Percentiles rank a stretch among this genome's conserved stretches.
These are phyloP conservation scores for Diaporthe helianthi DNA, from an alignment of 2,329 filamentous ascomycete species.

Conservation along the genomic window DNA sequence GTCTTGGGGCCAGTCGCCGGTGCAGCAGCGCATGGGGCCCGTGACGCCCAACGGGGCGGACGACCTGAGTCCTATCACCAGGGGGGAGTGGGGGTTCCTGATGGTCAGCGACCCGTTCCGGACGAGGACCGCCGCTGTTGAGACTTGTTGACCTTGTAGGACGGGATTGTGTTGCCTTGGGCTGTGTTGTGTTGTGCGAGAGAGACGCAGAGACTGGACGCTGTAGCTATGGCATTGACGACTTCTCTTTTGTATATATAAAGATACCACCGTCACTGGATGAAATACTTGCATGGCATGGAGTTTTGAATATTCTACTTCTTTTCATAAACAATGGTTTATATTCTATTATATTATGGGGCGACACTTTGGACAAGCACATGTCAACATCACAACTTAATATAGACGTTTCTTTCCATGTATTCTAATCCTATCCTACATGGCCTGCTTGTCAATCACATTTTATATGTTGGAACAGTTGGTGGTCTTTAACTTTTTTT, in stretches of 20 bases:
- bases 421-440: too few relatives aligned
- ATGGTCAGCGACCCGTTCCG: conserved; percentile 57
- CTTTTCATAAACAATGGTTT: background rate
- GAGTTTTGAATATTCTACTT: background rate
- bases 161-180: background rate
- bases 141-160: conserved; percentile 52
- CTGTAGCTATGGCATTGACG: background rate
- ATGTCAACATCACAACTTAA: too few relatives aligned
- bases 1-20: conserved; percentile 13
- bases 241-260: background rate
- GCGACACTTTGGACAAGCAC: background rate
- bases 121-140: conserved; percentile 56
- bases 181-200: too few relatives aligned
- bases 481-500: background rate
- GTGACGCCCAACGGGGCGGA: conserved; percentile 66
- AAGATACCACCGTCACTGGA: conserved; percentile 27
- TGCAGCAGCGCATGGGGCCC: conserved; percentile 48
- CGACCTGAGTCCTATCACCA: conserved; percentile 68
- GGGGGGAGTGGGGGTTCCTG: conserved; percentile 68
- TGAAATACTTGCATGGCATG: conserved; percentile 18
- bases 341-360: background rate
- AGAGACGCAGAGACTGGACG: background rate
- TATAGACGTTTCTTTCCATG: rapidly evolving
- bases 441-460: too few relatives aligned
- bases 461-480: background rate